Conservation (phyloP, 352 stramenopile species). For the Phytophthora rubi region DNA sequence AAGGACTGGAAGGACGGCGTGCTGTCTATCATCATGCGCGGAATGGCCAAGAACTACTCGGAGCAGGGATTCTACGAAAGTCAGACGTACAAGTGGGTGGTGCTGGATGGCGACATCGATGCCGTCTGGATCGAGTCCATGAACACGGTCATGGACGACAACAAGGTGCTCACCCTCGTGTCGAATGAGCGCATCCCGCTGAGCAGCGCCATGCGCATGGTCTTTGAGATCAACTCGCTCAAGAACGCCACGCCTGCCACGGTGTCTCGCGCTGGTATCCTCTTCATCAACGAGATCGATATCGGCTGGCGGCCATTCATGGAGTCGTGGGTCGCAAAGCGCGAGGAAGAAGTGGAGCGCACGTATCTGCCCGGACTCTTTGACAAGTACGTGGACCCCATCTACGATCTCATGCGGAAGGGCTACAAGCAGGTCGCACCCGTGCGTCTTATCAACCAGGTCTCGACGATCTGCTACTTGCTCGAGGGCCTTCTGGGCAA, state of each 20-base stretch:
- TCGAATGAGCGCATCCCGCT: constrained; percentile 89
- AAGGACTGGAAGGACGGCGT: constrained; percentile 92
- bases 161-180: constrained; percentile 95
- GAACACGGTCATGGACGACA: constrained; percentile 99
- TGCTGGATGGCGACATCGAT: constrained; percentile 89
- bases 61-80: constrained; percentile 96
- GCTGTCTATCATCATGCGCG: constrained; percentile 91
- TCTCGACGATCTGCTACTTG: constrained; percentile 96
- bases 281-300: constrained; percentile 90
- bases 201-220: constrained; percentile 88
- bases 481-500: constrained; percentile 92
- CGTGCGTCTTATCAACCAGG: constrained; percentile 95
- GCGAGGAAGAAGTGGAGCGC: constrained; percentile 91
- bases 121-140: constrained; percentile 93
- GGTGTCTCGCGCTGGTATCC: constrained; percentile 87
- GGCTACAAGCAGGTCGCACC: constrained; percentile 96
- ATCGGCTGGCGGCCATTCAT: constrained; percentile 97
- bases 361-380: constrained; percentile 94
- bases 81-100: constrained; percentile 91
- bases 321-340: constrained; percentile 94
- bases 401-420: constrained; percentile 94
- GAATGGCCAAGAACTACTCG: constrained; percentile 91
- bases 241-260: constrained; percentile 89
- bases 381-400: constrained; percentile 96
- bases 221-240: constrained; percentile 91